Conservation (phyloP, 129 eudicot genomes). For the Ambrosia artemisiifolia region DNA sequence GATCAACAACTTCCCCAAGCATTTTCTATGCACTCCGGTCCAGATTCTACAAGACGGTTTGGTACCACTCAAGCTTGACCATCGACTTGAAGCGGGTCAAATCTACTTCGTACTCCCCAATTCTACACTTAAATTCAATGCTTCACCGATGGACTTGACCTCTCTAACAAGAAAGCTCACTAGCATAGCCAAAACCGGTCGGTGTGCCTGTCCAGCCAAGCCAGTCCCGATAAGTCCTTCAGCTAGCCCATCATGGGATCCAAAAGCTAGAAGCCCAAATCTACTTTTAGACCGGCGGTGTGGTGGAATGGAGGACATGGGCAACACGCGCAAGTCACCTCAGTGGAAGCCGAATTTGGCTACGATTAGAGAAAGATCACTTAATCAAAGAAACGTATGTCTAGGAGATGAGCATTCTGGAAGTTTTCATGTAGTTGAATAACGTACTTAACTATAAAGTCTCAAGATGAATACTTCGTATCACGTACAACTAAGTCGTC, state of each 20-base stretch:
- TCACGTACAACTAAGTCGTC: too few species aligned
- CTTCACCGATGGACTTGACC: constrained; percentile 48
- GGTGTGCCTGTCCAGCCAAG: background rate
- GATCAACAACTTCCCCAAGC: constrained; percentile 31
- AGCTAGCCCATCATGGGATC: background rate
- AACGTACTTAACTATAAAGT: background rate
- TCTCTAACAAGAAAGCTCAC: constrained; percentile 40
- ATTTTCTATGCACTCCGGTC: constrained; percentile 49
- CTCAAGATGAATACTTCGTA: background rate
- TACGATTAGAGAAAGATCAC: constrained; percentile 40
- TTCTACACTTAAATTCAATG: constrained; percentile 32
- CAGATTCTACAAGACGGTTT: constrained; percentile 35
- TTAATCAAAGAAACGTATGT: background rate
- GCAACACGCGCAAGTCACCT: constrained; percentile 6
- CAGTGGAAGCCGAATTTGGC: constrained; percentile 51
- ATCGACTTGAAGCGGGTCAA: constrained; percentile 33
- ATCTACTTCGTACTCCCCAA: constrained; percentile 52
- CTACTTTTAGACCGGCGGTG: background rate
- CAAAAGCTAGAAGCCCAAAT: constrained; percentile 6
- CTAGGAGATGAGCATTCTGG: background rate
- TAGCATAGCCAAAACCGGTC: constrained; percentile 25
- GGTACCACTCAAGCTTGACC: constrained; percentile 30
- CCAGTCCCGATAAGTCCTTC: constrained; percentile 1
- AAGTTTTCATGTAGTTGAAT: background rate
- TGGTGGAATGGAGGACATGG: background rate